A percentile compares a stretch with the other conserved stretches of the same genome.
These are phyloP conservation scores for Aechmea fasciata DNA, from an alignment of 176 grass and related monocot genomes.

Conservation along the genomic window DNA sequence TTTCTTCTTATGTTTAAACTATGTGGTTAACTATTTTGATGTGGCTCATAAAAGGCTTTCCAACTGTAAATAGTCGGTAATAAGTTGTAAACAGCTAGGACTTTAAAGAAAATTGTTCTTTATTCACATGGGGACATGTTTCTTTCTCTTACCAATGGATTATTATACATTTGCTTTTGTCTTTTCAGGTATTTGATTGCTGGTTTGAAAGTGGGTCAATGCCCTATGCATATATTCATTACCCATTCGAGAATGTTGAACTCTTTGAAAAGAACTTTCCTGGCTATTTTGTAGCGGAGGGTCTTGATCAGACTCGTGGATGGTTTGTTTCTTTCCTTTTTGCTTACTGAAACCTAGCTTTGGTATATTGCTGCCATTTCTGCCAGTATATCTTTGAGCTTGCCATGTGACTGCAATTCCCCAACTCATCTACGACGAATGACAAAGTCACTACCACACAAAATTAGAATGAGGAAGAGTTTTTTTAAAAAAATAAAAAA, in stretches of 20 bases:
- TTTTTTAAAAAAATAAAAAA: too few relatives aligned
- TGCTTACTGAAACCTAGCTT: background rate
- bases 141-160: conserved; percentile 3
- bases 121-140: conserved; percentile 13
- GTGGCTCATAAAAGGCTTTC: too few relatives aligned
- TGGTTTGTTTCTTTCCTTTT: conserved; percentile 48
- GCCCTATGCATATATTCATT: conserved; percentile 99
- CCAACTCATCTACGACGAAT: too few relatives aligned
- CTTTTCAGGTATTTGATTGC: conserved; percentile 89
- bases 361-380: too few relatives aligned
- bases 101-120: conserved; percentile 8
- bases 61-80: background rate
- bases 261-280: conserved; percentile 97
- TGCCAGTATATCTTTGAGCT: background rate
- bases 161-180: background rate
- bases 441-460: too few relatives aligned
- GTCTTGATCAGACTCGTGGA: conserved; percentile 95
- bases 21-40: too few relatives aligned
- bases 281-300: conserved; percentile 95
- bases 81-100: conserved; percentile 2
- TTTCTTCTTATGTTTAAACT: too few relatives aligned
- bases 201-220: conserved; percentile 99
- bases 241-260: conserved; percentile 95
- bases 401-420: too few relatives aligned
- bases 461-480: too few relatives aligned